These are phyloP conservation scores for Avena atlantica DNA, from an alignment of 176 grass and related monocot species.

Conservation along the genomic window DNA sequence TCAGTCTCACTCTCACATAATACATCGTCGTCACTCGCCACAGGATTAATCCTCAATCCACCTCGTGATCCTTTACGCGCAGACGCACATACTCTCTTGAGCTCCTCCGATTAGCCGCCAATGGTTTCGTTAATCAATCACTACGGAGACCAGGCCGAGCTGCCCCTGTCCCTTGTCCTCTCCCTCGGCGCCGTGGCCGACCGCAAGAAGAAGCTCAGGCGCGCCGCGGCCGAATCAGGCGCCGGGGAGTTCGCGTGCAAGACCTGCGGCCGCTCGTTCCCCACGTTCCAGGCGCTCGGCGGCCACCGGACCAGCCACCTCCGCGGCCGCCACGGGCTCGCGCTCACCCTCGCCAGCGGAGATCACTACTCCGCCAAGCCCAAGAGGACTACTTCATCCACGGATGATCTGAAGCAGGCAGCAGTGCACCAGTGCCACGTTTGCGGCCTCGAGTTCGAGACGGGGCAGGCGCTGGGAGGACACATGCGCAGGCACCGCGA, in stretches of 20 bases:
- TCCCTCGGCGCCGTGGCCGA: neutral
- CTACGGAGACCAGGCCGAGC: neutral
- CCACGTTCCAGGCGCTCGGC: constrained; percentile 69
- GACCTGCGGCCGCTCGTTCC: constrained; percentile 65
- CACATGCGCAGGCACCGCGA: constrained; percentile 75
- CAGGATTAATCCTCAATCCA: too few relatives aligned
- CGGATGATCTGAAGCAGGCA: neutral
- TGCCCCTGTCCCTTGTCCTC: constrained; percentile 28
- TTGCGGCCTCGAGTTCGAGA: constrained; percentile 57
- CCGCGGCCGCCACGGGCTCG: constrained; percentile 48
- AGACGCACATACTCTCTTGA: too few relatives aligned
- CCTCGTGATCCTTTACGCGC: too few relatives aligned
- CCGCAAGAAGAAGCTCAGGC: neutral
- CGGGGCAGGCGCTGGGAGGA: constrained; percentile 62
- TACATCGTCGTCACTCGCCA: too few relatives aligned
- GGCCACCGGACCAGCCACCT: constrained; percentile 71
- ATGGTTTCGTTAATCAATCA: constrained; percentile 6
- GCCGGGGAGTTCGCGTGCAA: constrained; percentile 53
- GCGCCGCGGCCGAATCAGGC: neutral
- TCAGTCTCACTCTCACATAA: too few relatives aligned
- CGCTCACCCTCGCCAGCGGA: neutral
- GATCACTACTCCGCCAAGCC: neutral
- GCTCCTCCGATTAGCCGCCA: neutral
- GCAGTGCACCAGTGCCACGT: constrained; percentile 58
- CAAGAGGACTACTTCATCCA: neutral